Percentiles rank a stretch among this genome's conserved stretches.
Evolutionary conservation across 2,329 filamentous ascomycete species (phyloP).

Genomic region (Calonectria ilicicola): DNA sequence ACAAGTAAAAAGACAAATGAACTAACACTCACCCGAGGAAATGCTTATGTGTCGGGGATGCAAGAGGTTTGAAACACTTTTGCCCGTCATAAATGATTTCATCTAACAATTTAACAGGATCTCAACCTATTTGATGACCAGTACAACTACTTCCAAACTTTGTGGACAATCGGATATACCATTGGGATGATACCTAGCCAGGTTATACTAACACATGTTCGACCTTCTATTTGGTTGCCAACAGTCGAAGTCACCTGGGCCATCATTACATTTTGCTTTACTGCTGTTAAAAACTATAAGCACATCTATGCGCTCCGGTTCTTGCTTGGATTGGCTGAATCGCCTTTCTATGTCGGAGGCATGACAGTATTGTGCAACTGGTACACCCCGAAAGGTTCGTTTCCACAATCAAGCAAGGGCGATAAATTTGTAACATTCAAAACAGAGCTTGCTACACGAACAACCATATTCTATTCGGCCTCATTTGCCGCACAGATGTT

Average conservation of each 20-base stretch:
- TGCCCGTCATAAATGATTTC: not conserved
- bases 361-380: slow-evolving; percentile 5
- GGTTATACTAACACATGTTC: not conserved
- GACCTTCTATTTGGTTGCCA: not conserved
- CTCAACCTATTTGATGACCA: not conserved
- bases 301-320: slow-evolving; percentile 1
- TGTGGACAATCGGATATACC: slow-evolving; percentile 2
- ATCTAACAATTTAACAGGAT: not conserved
- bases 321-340: not conserved
- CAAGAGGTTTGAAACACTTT: not conserved
- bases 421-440: not conserved
- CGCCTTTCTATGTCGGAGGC: not conserved
- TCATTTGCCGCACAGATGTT: not conserved
- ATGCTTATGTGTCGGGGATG: slow-evolving; percentile 7
- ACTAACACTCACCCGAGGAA: not conserved
- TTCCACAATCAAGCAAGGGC: not conserved
- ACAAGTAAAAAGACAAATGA: not conserved
- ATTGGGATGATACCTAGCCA: not conserved
- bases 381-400: not conserved
- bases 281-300: not conserved
- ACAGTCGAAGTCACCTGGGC: not conserved
- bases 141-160: slow-evolving; percentile 13
- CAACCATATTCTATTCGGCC: not conserved
- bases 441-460: not conserved
- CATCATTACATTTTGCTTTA: not conserved